phyloP scores from a whole-genome alignment of 495 filamentous ascomycete species.

The Penicillium steckii region DNA sequence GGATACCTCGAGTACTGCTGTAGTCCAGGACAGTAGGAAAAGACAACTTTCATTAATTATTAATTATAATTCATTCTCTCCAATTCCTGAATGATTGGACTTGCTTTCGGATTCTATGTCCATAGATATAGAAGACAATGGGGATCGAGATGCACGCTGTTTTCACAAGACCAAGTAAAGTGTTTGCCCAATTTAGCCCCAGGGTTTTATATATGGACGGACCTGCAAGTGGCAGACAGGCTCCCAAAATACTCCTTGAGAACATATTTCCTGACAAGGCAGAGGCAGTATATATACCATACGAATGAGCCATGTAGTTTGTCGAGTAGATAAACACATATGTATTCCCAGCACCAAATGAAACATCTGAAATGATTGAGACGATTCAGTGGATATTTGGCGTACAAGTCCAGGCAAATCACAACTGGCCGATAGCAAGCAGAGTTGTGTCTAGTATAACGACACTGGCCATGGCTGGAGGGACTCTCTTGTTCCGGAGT shows the following conservation, averaged over 20 bases:
- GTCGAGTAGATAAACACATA: slow-evolving; percentile 75
- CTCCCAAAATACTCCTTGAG: slow-evolving; percentile 65
- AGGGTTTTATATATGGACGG: slow-evolving; percentile 66
- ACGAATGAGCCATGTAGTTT: slow-evolving; percentile 75
- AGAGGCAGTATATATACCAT: slow-evolving; percentile 75
- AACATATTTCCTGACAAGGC: slow-evolving; percentile 77
- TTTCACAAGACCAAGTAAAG: slow-evolving; percentile 68
- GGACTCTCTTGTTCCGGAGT: slow-evolving; percentile 66
- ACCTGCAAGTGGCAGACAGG: slow-evolving; percentile 70
- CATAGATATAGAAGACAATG: slow-evolving; percentile 74
- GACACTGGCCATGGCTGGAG: slow-evolving; percentile 69
- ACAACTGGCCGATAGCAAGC: slow-evolving; percentile 68
- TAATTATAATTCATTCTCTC: too few relatives aligned
- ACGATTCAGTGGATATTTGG: slow-evolving; percentile 72
- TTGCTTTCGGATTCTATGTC: slow-evolving; percentile 63
- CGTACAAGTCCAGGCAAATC: slow-evolving; percentile 79
- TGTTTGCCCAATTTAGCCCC: slow-evolving; percentile 76
- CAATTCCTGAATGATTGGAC: slow-evolving; percentile 52
- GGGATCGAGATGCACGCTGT: slow-evolving; percentile 73
- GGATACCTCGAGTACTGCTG: too few relatives aligned
- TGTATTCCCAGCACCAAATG: slow-evolving; percentile 76
- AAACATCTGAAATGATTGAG: slow-evolving; percentile 72
- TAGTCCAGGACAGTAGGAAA: too few relatives aligned
- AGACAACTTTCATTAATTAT: too few relatives aligned
- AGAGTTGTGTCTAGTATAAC: slow-evolving; percentile 68